A percentile compares a stretch with the other conserved stretches of the same genome.
Evolutionary conservation across 2,329 filamentous ascomycete species (phyloP).

Genomic region (Thielaviopsis ethacetica): DNA sequence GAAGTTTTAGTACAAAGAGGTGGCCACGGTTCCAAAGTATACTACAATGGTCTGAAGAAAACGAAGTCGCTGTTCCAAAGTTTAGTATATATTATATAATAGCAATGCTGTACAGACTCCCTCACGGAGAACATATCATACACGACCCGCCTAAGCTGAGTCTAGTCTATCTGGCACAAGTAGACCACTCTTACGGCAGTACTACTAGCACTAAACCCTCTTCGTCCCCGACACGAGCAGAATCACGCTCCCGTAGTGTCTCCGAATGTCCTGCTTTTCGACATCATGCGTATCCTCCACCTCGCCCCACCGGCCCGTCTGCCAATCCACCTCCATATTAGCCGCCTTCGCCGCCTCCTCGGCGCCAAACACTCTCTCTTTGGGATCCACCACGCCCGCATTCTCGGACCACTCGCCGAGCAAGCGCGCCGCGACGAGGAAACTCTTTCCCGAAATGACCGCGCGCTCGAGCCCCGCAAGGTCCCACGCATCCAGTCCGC

Average conservation of each 20-base stretch:
- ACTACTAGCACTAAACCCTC: background rate
- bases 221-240: constrained; percentile 53
- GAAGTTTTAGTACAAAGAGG: too few relatives aligned
- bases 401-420: constrained; percentile 79
- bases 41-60: too few relatives aligned
- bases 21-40: too few relatives aligned
- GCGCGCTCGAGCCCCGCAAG: constrained; percentile 75
- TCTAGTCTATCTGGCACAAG: background rate
- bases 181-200: too few relatives aligned
- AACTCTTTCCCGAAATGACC: constrained; percentile 70
- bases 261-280: constrained; percentile 70
- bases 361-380: constrained; percentile 46
- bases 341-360: constrained; percentile 66
- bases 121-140: too few relatives aligned
- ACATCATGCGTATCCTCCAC: constrained; percentile 98
- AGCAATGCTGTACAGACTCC: too few relatives aligned
- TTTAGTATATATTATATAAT: too few relatives aligned
- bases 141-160: too few relatives aligned
- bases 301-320: constrained; percentile 84
- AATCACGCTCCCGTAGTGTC: constrained; percentile 78
- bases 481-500: constrained; percentile 57
- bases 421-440: constrained; percentile 61
- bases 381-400: constrained; percentile 23
- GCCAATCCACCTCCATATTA: constrained; percentile 77
- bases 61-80: too few relatives aligned